Evolutionary conservation across 2,329 filamentous ascomycete species (phyloP).

Genomic region (Monosporascus sp.): DNA sequence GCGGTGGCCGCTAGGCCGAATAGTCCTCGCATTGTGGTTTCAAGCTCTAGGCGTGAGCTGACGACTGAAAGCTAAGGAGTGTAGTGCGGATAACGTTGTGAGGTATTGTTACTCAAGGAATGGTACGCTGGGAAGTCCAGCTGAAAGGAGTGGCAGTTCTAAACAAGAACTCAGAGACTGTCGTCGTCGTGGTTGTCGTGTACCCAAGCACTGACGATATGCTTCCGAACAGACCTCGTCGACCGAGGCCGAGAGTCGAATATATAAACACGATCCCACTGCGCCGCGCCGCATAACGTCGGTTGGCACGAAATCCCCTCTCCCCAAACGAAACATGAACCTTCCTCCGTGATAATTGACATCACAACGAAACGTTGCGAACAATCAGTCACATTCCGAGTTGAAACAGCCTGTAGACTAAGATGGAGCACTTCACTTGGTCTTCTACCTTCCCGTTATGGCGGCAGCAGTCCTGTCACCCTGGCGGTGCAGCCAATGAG

Average conservation of each 20-base stretch:
- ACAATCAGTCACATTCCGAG: neutral
- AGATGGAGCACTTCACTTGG: neutral
- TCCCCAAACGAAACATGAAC: neutral
- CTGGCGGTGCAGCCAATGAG: neutral
- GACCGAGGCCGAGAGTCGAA: neutral
- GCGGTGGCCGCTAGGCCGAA: conserved; percentile 19
- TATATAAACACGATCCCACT: neutral
- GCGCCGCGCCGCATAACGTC: no score
- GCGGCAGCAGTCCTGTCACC: neutral
- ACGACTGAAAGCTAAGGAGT: neutral
- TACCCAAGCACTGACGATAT: neutral
- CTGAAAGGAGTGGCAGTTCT: neutral
- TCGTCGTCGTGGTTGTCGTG: neutral
- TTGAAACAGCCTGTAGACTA: neutral
- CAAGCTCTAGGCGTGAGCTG: neutral
- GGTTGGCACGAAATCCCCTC: no score
- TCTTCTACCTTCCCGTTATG: neutral
- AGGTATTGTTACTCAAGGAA: neutral
- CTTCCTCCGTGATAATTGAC: neutral
- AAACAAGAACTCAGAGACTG: neutral
- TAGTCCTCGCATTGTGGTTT: conserved; percentile 17
- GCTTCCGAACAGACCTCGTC: no score
- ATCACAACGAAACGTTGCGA: neutral
- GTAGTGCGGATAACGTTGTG: neutral
- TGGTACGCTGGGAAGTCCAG: neutral